phyloP scores from a whole-genome alignment of 352 stramenopile species.

The Albugo candida region DNA sequence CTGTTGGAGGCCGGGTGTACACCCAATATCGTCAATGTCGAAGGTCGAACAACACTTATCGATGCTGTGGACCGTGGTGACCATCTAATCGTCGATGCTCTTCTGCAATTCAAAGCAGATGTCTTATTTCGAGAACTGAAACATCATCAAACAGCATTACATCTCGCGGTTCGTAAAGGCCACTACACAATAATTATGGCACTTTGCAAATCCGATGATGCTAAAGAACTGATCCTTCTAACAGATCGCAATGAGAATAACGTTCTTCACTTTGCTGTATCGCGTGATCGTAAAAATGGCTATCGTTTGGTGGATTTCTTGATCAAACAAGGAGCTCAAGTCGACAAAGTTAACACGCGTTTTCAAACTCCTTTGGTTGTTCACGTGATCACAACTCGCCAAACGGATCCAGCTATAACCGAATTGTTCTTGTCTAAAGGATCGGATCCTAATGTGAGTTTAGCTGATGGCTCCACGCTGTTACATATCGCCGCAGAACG shows the following conservation, averaged over 20 bases:
- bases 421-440: conserved; percentile 44
- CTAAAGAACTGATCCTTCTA: conserved; percentile 37
- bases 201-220: conserved; percentile 54
- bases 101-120: conserved; percentile 71
- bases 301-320: conserved; percentile 63
- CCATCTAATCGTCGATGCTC: conserved; percentile 42
- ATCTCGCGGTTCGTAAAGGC: conserved; percentile 63
- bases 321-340: conserved; percentile 59
- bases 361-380: conserved; percentile 64
- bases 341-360: conserved; percentile 69
- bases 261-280: conserved; percentile 63
- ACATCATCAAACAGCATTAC: conserved; percentile 63
- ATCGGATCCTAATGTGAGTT: conserved; percentile 45
- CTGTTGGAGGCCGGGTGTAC: conserved; percentile 62
- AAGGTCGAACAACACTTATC: conserved; percentile 60
- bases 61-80: conserved; percentile 60
- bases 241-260: conserved; percentile 77
- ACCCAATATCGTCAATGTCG: conserved; percentile 67
- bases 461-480: conserved; percentile 62
- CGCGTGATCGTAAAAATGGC: conserved; percentile 66
- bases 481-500: conserved; percentile 67
- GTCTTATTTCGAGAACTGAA: conserved; percentile 73
- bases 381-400: conserved; percentile 70
- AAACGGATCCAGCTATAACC: conserved; percentile 61
- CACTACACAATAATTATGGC: conserved; percentile 77